Conservation (phyloP, 2,329 filamentous ascomycete genomes). For the Ustulina deusta region DNA sequence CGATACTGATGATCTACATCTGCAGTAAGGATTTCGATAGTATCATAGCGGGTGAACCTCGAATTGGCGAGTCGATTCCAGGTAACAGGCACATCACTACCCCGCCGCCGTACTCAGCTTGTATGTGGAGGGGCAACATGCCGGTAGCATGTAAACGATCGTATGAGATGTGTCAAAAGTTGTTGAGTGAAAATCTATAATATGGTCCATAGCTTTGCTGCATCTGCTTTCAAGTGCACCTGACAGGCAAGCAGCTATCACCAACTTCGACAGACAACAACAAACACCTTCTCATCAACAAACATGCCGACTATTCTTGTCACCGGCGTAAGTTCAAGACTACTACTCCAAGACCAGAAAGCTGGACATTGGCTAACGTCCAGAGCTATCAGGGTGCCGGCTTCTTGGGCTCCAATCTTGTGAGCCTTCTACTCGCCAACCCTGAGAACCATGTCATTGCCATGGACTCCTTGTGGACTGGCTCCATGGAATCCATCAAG, state of each 20-base stretch:
- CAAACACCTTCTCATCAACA: not conserved
- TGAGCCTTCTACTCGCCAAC: not conserved
- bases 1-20: not conserved
- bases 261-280: not conserved
- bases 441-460: not conserved
- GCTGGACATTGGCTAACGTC: not conserved
- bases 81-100: not conserved
- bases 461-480: not conserved
- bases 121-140: not conserved
- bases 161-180: not conserved
- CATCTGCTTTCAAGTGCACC: not conserved
- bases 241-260: not conserved
- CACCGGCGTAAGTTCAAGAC: not conserved
- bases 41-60: not conserved
- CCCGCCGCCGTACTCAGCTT: not conserved
- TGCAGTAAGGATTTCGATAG: not conserved
- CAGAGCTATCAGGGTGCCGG: not conserved
- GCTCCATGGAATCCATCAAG: not conserved
- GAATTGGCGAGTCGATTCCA: not conserved
- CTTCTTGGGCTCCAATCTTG: not conserved
- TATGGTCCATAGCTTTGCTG: not conserved
- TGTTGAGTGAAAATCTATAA: not conserved
- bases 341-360: not conserved
- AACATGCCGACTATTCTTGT: not conserved
- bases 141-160: not conserved